Conservation (phyloP, 495 filamentous ascomycete species). For the Talaromyces adpressus region DNA sequence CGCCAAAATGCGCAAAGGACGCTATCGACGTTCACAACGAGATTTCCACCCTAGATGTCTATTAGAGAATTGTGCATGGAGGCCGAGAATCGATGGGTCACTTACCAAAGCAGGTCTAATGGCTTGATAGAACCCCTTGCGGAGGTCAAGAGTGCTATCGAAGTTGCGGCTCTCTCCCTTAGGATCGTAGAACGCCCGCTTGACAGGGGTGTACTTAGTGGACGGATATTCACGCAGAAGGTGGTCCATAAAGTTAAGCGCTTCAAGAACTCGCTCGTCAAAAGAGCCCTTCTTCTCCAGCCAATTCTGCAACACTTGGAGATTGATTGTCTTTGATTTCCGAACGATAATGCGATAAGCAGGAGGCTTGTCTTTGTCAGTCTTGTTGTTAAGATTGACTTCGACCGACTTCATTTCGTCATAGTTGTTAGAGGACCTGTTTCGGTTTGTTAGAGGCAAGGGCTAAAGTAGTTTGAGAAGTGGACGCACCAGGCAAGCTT, state of each 20-base stretch:
- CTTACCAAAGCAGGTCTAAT: constrained; percentile 60
- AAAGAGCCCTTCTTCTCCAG: constrained; percentile 50
- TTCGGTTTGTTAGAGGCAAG: constrained; percentile 16
- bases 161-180: constrained; percentile 31
- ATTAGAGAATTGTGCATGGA: constrained; percentile 9
- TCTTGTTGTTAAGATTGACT: constrained; percentile 6
- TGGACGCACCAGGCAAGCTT: constrained; percentile 66
- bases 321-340: constrained; percentile 51
- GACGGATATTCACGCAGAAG: constrained; percentile 70
- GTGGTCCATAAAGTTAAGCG: constrained; percentile 88
- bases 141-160: constrained; percentile 59
- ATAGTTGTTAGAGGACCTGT: constrained; percentile 17
- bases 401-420: not conserved
- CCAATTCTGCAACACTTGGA: constrained; percentile 58
- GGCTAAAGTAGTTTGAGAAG: constrained; percentile 18
- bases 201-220: constrained; percentile 55
- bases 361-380: constrained; percentile 31
- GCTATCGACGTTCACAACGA: constrained; percentile 72
- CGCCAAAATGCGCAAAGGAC: constrained; percentile 57
- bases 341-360: constrained; percentile 50
- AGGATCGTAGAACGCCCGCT: constrained; percentile 62
- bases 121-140: constrained; percentile 80
- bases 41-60: constrained; percentile 33
- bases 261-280: constrained; percentile 61
- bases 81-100: not conserved